Conservation (phyloP, 2,329 filamentous ascomycete genomes). For the Aspergillus amoenus region DNA sequence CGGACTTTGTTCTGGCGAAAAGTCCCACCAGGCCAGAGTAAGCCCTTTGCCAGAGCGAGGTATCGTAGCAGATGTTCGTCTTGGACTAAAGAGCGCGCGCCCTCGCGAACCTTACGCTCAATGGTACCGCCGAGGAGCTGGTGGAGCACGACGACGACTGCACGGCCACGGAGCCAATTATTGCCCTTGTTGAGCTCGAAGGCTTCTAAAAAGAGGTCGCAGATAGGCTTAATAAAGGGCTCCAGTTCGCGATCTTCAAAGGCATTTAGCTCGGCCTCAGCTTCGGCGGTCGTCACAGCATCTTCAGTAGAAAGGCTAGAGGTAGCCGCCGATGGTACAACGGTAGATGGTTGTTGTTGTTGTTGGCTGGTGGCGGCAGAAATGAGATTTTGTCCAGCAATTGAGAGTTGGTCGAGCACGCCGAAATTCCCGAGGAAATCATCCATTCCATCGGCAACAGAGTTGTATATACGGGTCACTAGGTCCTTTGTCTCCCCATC, state of each 20-base stretch:
- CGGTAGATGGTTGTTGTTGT: constrained; percentile 47
- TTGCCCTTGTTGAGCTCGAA: constrained; percentile 94
- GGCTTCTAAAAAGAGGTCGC: constrained; percentile 92
- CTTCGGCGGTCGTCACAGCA: constrained; percentile 64
- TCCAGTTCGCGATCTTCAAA: constrained; percentile 88
- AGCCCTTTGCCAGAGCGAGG: constrained; percentile 69
- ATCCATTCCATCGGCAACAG: constrained; percentile 96
- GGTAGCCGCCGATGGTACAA: constrained; percentile 43
- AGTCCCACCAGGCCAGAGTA: constrained; percentile 69
- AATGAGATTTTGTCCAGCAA: constrained; percentile 82
- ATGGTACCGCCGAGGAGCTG: constrained; percentile 95
- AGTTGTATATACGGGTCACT: constrained; percentile 92
- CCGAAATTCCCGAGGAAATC: constrained; percentile 96
- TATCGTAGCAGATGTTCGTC: constrained; percentile 79
- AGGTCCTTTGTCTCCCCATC: constrained; percentile 74
- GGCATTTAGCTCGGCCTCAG: constrained; percentile 88
- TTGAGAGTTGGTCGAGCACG: constrained; percentile 88
- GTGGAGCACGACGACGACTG: constrained; percentile 93
- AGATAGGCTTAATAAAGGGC: constrained; percentile 97
- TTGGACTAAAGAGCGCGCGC: constrained; percentile 68
- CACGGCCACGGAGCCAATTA: constrained; percentile 94
- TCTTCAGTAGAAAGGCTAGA: constrained; percentile 46
- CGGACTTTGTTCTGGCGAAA: constrained; percentile 56
- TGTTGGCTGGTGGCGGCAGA: constrained; percentile 56
- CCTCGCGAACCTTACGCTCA: constrained; percentile 90